Conservation (phyloP, 1,139 yeast species). For the Geotrichum fermentans region DNA sequence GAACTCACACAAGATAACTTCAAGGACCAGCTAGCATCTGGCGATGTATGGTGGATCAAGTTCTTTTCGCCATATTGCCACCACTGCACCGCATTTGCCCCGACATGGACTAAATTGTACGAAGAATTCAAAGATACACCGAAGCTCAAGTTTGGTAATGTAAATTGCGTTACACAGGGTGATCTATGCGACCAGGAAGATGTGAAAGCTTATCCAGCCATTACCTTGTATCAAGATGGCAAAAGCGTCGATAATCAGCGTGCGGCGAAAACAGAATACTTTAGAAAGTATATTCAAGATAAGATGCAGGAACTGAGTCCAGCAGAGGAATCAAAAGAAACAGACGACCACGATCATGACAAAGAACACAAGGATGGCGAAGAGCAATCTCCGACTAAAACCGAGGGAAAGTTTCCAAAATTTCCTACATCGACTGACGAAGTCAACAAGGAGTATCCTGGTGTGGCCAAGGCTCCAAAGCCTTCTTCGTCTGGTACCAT, state of each 20-base stretch:
- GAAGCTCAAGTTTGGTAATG: constrained; percentile 38
- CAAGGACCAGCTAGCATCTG: constrained; percentile 1
- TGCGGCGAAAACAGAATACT: constrained; percentile 1
- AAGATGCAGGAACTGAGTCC: neutral
- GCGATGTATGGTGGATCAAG: constrained; percentile 40
- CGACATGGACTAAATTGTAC: constrained; percentile 37
- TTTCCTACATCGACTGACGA: constrained; percentile 11
- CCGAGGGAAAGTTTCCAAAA: constrained; percentile 13
- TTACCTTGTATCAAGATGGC: constrained; percentile 37
- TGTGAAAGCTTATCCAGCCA: constrained; percentile 36
- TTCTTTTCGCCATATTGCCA: constrained; percentile 43
- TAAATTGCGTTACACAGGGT: constrained; percentile 41
- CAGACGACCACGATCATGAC: neutral
- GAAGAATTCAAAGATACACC: constrained; percentile 23
- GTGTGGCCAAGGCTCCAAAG: neutral
- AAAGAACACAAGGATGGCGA: neutral
- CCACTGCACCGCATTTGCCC: constrained; percentile 41
- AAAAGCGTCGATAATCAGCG: constrained; percentile 25
- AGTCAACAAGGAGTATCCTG: constrained; percentile 16
- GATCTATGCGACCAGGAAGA: constrained; percentile 37
- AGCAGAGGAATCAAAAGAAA: neutral
- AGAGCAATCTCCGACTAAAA: neutral
- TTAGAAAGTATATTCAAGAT: constrained; percentile 10
- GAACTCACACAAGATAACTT: constrained; percentile 15
- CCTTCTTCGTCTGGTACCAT: neutral